Conservation (phyloP, 768 basidiomycete genomes). For the Lentinus tigrinus region DNA sequence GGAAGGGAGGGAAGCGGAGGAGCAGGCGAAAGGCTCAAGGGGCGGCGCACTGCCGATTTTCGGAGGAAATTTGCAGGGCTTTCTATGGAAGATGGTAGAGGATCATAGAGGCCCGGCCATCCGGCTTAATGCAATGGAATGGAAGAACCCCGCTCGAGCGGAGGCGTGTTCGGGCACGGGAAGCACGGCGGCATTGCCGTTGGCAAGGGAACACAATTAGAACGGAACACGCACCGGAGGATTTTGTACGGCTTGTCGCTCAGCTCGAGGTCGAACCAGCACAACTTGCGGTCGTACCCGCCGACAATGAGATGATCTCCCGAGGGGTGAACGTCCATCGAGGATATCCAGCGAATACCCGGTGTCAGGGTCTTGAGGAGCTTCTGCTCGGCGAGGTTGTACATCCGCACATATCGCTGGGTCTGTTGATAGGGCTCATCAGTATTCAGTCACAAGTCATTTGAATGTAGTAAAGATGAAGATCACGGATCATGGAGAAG, state of each 20-base stretch:
- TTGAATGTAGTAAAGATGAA: no score
- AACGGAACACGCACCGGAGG: constrained; percentile 58
- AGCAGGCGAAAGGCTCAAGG: no score
- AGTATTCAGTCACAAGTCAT: constrained; percentile 2
- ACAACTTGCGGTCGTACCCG: constrained; percentile 94
- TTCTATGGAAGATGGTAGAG: no score
- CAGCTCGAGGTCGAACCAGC: constrained; percentile 98
- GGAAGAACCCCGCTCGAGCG: neutral
- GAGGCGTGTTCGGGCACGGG: neutral
- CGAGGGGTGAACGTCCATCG: constrained; percentile 93
- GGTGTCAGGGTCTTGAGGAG: constrained; percentile 90
- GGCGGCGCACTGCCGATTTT: neutral
- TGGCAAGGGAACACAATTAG: constrained; percentile 1
- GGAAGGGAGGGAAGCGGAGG: no score
- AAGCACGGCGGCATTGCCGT: neutral
- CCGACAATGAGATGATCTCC: constrained; percentile 97
- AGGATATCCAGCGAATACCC: constrained; percentile 97
- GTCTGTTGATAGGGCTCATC: constrained; percentile 51
- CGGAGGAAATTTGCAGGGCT: neutral
- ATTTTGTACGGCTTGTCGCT: constrained; percentile 97
- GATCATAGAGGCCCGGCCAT: no score
- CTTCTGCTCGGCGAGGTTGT: constrained; percentile 92
- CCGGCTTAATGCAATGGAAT: neutral
- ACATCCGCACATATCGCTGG: constrained; percentile 92
- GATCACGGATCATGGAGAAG: neutral